phyloP scores from a whole-genome alignment of 305 asterid genomes.

The Nicotiana rustica region DNA sequence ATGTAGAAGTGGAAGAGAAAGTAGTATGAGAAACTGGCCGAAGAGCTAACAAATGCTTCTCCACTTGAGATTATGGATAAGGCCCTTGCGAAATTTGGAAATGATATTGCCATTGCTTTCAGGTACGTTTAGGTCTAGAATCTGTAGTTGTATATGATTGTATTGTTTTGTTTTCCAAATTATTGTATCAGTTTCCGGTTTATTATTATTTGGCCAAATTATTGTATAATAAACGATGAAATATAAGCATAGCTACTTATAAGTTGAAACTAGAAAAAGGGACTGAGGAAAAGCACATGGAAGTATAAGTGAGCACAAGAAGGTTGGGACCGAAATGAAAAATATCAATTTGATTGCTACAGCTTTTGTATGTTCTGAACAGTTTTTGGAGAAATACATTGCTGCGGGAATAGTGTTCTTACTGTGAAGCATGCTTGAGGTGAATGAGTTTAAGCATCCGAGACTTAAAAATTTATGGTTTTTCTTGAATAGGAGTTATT shows the following conservation, averaged over 20 bases:
- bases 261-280: neutral
- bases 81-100: slow-evolving; percentile 86
- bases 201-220: too few species aligned
- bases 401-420: too few species aligned
- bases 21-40: slow-evolving; percentile 65
- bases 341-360: neutral
- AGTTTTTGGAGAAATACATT: too few species aligned
- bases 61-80: slow-evolving; percentile 91
- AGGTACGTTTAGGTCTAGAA: slow-evolving; percentile 53
- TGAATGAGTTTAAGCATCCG: too few species aligned
- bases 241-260: neutral
- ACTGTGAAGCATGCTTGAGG: neutral
- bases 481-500: neutral
- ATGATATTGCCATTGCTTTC: slow-evolving; percentile 92
- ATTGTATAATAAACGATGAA: too few species aligned
- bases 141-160: too few species aligned
- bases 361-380: neutral
- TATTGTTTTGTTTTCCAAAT: neutral
- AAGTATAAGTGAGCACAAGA: neutral
- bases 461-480: neutral
- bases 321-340: neutral
- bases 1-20: slow-evolving; percentile 50
- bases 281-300: too few species aligned
- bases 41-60: slow-evolving; percentile 73
- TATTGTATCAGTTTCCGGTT: neutral